Base-by-base conservation (phyloP, 1,284 basidiomycete genomes). In the Sporisorium sorghi region DNA sequence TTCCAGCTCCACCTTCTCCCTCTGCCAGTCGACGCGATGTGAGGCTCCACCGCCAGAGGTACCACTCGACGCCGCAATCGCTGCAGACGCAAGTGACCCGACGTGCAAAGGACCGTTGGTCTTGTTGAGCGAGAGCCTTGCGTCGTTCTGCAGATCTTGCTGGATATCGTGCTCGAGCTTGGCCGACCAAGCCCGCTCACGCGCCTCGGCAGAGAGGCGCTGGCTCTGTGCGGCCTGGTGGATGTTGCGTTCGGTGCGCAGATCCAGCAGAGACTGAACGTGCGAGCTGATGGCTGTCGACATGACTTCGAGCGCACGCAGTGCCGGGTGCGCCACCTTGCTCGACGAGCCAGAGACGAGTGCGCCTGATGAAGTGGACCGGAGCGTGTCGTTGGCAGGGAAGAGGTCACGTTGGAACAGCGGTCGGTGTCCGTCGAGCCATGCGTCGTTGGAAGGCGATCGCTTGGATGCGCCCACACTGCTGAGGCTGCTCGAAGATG, bases 351-450 rank as follows among this genome's bases (percentile, higher is more conserved):
- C 63, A 15, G 63, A 66, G 35, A 72, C 43, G 5, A 72, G 55
- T 12, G 46, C 26, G 19, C 63, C 69, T 2, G 59, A 50, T 0
- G 69, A 23, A 0, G 69, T 72, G 9, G 69, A 66, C 8, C 69
- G 58, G 17, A 72, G 48, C 5, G 59, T 63, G 33, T 72, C 63
- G 44, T 66, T 67, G 46, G 73, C 54, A 0, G 73, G 73, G 58
- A 76, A 76, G 48, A 76, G 66, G n/a, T 76, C 73, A n/a, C 73
- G 35, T 49, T 76, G 73, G 64, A 60, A 68, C 11, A 76, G 52
- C 11, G 66, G 60, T 14, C 65, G 57, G 37, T 70, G 73, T 8
- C 67, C 67, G 5, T 67, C 53, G 5, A 71, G 62, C 70, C 70
- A 73, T 14, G 61, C 44, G 30, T 73, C 70, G 3, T 28, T 47